These are phyloP conservation scores for Cladosporium cucumerinum DNA, from an alignment of 2,329 filamentous ascomycete genomes.

Conservation along the genomic window DNA sequence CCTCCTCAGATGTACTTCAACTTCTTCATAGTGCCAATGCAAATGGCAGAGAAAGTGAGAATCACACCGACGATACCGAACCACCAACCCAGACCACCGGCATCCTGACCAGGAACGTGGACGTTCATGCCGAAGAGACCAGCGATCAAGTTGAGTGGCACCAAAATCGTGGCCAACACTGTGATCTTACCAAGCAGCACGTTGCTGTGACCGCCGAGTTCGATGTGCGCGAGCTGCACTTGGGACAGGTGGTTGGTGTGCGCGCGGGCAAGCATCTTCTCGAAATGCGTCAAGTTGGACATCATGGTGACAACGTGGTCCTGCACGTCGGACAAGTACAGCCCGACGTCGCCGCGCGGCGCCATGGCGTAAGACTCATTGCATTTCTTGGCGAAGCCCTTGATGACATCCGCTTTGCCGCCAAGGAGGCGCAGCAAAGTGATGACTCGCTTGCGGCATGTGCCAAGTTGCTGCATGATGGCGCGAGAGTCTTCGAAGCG, in stretches of 20 bases:
- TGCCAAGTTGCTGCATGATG: conserved; percentile 84
- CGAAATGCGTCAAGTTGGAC: conserved; percentile 90
- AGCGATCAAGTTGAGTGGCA: conserved; percentile 89
- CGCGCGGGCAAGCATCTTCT: conserved; percentile 92
- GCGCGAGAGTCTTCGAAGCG: conserved; percentile 83
- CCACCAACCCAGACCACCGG: conserved; percentile 52
- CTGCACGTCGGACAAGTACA: conserved; percentile 96
- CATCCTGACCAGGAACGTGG: conserved; percentile 59
- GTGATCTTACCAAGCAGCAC: conserved; percentile 92
- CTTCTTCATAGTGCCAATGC: conserved; percentile 42
- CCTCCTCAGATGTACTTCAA: conserved; percentile 40
- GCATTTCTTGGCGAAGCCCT: conserved; percentile 96
- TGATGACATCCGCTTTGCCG: conserved; percentile 97
- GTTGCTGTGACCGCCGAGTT: conserved; percentile 84
- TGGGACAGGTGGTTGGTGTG: conserved; percentile 97
- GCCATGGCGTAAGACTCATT: conserved; percentile 96
- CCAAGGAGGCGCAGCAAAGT: conserved; percentile 87
- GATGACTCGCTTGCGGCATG: conserved; percentile 91
- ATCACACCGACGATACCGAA: conserved; percentile 60
- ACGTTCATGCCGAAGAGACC: conserved; percentile 90
- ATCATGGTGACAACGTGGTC: conserved; percentile 99
- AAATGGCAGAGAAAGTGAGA: conserved; percentile 40
- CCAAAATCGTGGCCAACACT: conserved; percentile 87
- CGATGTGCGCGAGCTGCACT: conserved; percentile 85
- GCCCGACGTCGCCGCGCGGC: conserved; percentile 90